These are phyloP conservation scores for Stachybotrys echinatus DNA, from an alignment of 2,329 filamentous ascomycete species.

Conservation along the genomic window DNA sequence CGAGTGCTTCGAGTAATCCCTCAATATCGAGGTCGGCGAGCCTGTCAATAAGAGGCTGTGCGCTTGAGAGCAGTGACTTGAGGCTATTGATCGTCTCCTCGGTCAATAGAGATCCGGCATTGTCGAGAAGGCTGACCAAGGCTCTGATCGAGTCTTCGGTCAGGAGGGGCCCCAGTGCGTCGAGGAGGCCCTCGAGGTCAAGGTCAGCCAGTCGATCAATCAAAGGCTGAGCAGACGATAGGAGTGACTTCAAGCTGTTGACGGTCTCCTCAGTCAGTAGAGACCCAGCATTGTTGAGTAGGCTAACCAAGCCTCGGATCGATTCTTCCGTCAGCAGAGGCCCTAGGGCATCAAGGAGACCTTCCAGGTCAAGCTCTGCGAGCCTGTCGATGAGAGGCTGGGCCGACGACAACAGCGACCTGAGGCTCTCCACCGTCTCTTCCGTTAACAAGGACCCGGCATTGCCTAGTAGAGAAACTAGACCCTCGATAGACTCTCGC, in stretches of 20 bases:
- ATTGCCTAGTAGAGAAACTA: slow-evolving; percentile 18
- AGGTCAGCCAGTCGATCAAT: slow-evolving; percentile 22
- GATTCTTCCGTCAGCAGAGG: slow-evolving; percentile 20
- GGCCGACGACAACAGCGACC: slow-evolving; percentile 18
- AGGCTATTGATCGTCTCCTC: slow-evolving; percentile 13
- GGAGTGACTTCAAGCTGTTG: slow-evolving; percentile 12
- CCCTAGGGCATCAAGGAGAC: slow-evolving; percentile 19
- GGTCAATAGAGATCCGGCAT: slow-evolving; percentile 15
- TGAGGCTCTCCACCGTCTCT: slow-evolving; percentile 15
- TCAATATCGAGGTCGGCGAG: slow-evolving; percentile 27
- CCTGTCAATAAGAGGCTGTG: slow-evolving; percentile 16
- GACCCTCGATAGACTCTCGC: slow-evolving; percentile 17
- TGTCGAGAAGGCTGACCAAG: slow-evolving; percentile 16
- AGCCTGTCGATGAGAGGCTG: slow-evolving; percentile 25
- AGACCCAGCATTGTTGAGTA: slow-evolving; percentile 22
- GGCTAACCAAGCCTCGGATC: slow-evolving; percentile 17
- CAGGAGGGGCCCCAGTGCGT: slow-evolving; percentile 19
- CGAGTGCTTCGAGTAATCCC: slow-evolving; percentile 19
- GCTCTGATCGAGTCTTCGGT: slow-evolving; percentile 18
- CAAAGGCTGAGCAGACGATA: slow-evolving; percentile 19
- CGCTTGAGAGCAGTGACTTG: slow-evolving; percentile 12
- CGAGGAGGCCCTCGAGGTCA: slow-evolving; percentile 24
- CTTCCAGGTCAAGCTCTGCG: slow-evolving; percentile 25
- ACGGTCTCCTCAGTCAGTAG: slow-evolving; percentile 16
- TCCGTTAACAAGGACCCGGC: slow-evolving; percentile 14